Base-by-base conservation (phyloP, 148 eudicot genomes). In the Cornus controversa region DNA sequence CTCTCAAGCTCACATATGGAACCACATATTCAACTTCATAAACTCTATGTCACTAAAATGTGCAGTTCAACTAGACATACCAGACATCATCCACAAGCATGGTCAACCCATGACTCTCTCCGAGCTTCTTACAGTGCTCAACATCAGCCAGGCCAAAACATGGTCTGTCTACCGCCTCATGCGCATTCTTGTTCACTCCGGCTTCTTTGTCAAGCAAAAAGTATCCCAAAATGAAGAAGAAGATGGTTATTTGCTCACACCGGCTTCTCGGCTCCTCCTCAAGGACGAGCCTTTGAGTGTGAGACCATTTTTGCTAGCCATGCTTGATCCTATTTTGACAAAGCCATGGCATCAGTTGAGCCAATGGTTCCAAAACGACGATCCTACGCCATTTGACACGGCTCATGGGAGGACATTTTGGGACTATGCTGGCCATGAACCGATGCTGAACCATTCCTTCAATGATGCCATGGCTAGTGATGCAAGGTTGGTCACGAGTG, bases 21-120 rank as follows among this genome's bases (percentile, higher is more conserved):
- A 34, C 67, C 80, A 69, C 80, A 22, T 69, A 11, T 77, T 68
- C 68, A 37, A 72, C 54, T 77, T 58, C 80, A 77, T 77, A 68
- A 57, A 24, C 24, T 70, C 74, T 11, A 77, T 77, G 80, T 69
- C 80, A 25, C 80, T 77, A 25, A 77, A 77, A 34, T 77, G 73
- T 28, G 80, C 80, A 13, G 40, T 78, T 64, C 69, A 78, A 62
- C 75, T 78, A 4, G 80, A 69, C 69, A 71, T 78, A 34, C 69
- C 69, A 8, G 80, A 78, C 60, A 14, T 47, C 47, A 62, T 78
- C 37, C 16, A 78, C 62, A 15, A 40, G 8, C 74, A 70, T 29
- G 80, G 80, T 0, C 63, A 15, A 3, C 75, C 70, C 62, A 71
- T 78, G 69, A 71, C 69, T 13, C 74, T 78, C 60, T 23, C 37